Evolutionary conservation across 768 basidiomycete species (phyloP), one percentile per base, ranked within the genome.

Genomic region (Suillus paluster): DNA sequence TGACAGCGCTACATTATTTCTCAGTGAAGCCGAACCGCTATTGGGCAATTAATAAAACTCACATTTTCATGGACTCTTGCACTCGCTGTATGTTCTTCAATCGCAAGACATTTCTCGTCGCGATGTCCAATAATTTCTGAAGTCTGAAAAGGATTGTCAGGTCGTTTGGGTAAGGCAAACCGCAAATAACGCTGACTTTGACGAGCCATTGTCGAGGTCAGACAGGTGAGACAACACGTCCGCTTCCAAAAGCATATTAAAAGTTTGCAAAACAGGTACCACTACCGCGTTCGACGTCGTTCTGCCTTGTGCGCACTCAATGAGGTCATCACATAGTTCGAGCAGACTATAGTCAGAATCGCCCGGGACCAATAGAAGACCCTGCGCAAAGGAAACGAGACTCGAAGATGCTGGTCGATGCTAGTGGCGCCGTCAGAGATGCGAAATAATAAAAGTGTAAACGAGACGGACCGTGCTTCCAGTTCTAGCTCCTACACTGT

Each of bases 51-150:
- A 64, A 66, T 66, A 41, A 59, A n/a, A 78, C 82, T 64, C 68
- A 97, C 97, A 92, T 85, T 73, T 89, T 92, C 92, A 94, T 93
- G 5, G 88, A 87, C 62, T 89, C 86, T 12, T 84, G 81, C 25
- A 97, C 87, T 59, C 97, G 78, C 66, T 90, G 90, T n/a, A 93
- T 77, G 64, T 86, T 97, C 77, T 95, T 97, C 59, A 95, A 73
- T 33, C 84, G 85, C 17, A 80, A 76, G 11, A 92, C 80, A 70
- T 90, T 89, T 69, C 79, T 86, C 19, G 85, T 82, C 33, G 84
- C 81, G 54, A 94, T 75, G 12, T 79, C 68, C 34, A 92, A 75
- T 58, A 94, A 71, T 15, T 75, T 71, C 36, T 79, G 73, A 39
- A 92, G 70, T 55, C 91, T 94, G 66, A 10, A 62, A 54, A 63